Percentiles rank a stretch among this genome's conserved stretches.
These are phyloP conservation scores for Alternaria metachromatica DNA, from an alignment of 2,329 filamentous ascomycete species.

Conservation along the genomic window DNA sequence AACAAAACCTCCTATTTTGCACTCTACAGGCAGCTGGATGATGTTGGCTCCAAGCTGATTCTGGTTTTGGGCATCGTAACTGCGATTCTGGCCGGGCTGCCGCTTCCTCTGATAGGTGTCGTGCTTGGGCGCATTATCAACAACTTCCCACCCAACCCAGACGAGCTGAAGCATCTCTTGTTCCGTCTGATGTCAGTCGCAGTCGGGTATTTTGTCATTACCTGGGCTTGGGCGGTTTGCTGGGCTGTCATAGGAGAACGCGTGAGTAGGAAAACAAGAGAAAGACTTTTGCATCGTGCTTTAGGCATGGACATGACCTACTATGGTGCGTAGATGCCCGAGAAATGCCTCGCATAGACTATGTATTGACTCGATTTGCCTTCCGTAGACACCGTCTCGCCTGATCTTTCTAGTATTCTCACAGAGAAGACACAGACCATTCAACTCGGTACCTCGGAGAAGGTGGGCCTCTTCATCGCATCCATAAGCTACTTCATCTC, in stretches of 20 bases:
- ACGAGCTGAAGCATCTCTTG: constrained; percentile 52
- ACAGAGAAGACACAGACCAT: constrained; percentile 56
- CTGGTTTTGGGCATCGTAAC: constrained; percentile 45
- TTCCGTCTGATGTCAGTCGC: constrained; percentile 55
- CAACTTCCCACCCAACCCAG: constrained; percentile 56
- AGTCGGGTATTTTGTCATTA: constrained; percentile 57
- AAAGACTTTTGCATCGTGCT: constrained; percentile 55
- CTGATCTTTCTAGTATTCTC: constrained; percentile 57
- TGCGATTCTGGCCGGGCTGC: constrained; percentile 63
- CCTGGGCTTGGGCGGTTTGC: constrained; percentile 57
- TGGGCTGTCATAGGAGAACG: constrained; percentile 60
- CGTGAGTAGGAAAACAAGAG: constrained; percentile 56
- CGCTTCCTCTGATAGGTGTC: constrained; percentile 68
- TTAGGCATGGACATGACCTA: constrained; percentile 61
- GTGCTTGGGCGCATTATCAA: constrained; percentile 60
- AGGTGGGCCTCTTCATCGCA: constrained; percentile 55
- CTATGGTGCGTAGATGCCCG: constrained; percentile 37
- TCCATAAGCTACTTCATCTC: constrained; percentile 56
- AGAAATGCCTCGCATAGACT: neutral
- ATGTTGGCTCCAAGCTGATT: constrained; percentile 47
- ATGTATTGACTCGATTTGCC: neutral
- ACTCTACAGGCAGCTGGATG: constrained; percentile 55
- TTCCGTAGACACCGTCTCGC: constrained; percentile 51
- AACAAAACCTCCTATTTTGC: constrained; percentile 58
- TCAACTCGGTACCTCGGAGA: constrained; percentile 57